phyloP scores from a whole-genome alignment of 2,329 filamentous ascomycete genomes.

The Cadophora sp. region DNA sequence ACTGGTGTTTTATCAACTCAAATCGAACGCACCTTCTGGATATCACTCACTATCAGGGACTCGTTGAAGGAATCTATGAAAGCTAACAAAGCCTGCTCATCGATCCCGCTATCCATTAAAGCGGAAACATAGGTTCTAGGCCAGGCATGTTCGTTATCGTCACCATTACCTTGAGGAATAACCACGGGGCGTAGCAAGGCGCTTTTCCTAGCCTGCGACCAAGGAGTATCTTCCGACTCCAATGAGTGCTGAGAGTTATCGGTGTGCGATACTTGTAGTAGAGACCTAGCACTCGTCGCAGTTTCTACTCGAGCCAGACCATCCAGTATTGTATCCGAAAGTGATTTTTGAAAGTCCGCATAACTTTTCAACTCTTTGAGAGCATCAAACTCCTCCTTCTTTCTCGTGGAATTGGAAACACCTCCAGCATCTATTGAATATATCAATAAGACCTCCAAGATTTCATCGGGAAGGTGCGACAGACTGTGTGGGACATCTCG shows the following conservation, averaged over 20 bases:
- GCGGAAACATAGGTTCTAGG: conserved; percentile 56
- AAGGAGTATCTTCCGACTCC: neutral
- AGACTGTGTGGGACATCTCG: neutral
- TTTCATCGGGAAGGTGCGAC: neutral
- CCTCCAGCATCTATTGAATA: neutral
- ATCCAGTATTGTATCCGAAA: conserved; percentile 26
- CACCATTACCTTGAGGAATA: conserved; percentile 54
- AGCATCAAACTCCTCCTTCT: conserved; percentile 22
- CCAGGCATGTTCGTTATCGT: conserved; percentile 54
- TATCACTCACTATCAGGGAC: conserved; percentile 21
- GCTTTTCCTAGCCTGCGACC: neutral
- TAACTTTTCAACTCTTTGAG: conserved; percentile 29
- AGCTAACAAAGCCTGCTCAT: conserved; percentile 53
- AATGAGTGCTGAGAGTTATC: too few relatives aligned
- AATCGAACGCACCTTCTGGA: neutral
- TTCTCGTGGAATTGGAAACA: neutral
- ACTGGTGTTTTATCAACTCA: conserved; percentile 25
- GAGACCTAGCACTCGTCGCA: neutral
- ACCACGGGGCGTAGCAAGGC: conserved; percentile 54
- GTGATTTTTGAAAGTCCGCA: conserved; percentile 28
- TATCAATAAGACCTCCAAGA: neutral
- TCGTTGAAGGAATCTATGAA: conserved; percentile 29
- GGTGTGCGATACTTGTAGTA: neutral
- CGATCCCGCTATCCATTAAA: conserved; percentile 52
- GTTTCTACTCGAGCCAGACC: conserved; percentile 9